Conservation (phyloP, 1,139 yeast genomes). For the Yamadazyma diddensiae region DNA sequence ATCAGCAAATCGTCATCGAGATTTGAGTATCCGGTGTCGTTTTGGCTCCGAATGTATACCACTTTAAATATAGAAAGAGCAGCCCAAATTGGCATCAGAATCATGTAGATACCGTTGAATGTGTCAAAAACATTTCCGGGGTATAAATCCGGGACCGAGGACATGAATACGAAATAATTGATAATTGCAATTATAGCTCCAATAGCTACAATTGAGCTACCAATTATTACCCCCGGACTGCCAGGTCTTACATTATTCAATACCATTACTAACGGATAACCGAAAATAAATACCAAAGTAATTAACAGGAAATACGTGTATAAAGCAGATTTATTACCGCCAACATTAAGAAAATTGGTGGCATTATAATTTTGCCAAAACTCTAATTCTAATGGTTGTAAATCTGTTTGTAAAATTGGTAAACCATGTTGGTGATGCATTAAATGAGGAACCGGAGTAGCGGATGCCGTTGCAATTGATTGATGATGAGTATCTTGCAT, state of each 20-base stretch:
- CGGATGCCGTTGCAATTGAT: background rate
- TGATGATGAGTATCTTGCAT: too few species aligned
- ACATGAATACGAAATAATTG: constrained; percentile 56
- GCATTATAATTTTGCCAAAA: constrained; percentile 83
- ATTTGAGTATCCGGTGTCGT: background rate
- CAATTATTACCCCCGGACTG: constrained; percentile 49
- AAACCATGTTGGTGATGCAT: constrained; percentile 62
- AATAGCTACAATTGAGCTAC: constrained; percentile 52
- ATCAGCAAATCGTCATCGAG: constrained; percentile 22
- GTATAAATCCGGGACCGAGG: constrained; percentile 61
- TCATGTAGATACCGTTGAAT: constrained; percentile 59
- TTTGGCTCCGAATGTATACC: constrained; percentile 2
- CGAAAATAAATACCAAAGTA: constrained; percentile 44
- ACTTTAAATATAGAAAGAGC: constrained; percentile 38
- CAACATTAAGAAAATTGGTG: constrained; percentile 69
- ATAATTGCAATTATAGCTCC: constrained; percentile 52
- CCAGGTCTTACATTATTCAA: constrained; percentile 57
- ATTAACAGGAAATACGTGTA: constrained; percentile 54
- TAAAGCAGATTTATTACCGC: constrained; percentile 50
- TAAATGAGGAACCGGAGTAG: constrained; percentile 49
- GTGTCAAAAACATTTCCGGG: constrained; percentile 73
- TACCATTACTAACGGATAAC: constrained; percentile 71
- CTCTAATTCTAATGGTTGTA: constrained; percentile 67
- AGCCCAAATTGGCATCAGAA: constrained; percentile 53
- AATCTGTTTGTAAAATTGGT: constrained; percentile 67